A percentile compares a stretch with the other conserved stretches of the same genome.
Conservation (phyloP, 2,329 filamentous ascomycete species). For the Westerdykella sp. region DNA sequence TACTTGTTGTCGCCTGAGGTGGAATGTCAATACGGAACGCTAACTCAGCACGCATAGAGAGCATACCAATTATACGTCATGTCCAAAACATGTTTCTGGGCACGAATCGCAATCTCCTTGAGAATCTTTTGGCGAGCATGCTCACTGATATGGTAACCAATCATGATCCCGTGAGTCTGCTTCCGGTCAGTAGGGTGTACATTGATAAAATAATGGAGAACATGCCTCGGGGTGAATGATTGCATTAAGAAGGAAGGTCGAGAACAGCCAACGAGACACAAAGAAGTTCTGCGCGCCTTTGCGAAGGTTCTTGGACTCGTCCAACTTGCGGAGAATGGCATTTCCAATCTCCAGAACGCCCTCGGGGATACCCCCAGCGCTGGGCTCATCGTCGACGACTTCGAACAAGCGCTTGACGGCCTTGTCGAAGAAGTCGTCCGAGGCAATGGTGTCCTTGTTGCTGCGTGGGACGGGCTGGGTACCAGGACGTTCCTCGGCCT, state of each 20-base stretch:
- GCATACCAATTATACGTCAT: constrained; percentile 63
- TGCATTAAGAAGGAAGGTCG: constrained; percentile 74
- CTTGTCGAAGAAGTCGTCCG: constrained; percentile 81
- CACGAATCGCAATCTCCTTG: constrained; percentile 70
- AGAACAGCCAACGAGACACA: constrained; percentile 87
- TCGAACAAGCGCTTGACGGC: constrained; percentile 78
- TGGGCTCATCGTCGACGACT: constrained; percentile 71
- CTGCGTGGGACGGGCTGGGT: constrained; percentile 67
- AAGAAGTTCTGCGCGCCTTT: constrained; percentile 71
- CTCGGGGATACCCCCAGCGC: constrained; percentile 77
- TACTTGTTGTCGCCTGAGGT: constrained; percentile 52
- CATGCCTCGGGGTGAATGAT: constrained; percentile 81
- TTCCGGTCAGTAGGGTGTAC: constrained; percentile 26
- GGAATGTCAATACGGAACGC: too few relatives aligned
- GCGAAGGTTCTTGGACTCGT: constrained; percentile 62
- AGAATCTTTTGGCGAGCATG: constrained; percentile 74
- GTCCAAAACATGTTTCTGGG: constrained; percentile 72
- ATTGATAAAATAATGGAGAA: constrained; percentile 5
- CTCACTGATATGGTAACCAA: constrained; percentile 87
- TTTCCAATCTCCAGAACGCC: constrained; percentile 78
- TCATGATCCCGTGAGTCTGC: constrained; percentile 59
- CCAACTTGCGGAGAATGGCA: constrained; percentile 71
- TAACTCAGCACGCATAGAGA: too few relatives aligned
- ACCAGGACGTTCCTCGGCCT: constrained; percentile 68
- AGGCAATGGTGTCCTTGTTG: constrained; percentile 71